Evolutionary conservation across 1,284 basidiomycete species (phyloP), one percentile per base, ranked within the genome.

Genomic region (Clitocybe nebularis): DNA sequence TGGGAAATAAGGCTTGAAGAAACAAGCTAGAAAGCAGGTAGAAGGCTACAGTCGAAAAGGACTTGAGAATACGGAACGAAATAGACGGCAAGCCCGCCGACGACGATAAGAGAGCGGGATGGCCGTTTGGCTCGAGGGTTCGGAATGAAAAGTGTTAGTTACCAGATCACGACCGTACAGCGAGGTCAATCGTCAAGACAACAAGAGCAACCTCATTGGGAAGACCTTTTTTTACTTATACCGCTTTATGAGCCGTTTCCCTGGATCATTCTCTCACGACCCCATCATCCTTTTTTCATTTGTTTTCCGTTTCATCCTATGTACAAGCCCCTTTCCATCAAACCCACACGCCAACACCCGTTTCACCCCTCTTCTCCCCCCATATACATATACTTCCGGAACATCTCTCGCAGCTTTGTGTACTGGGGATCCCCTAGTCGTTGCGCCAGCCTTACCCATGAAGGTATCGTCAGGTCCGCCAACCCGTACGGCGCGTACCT

Each of bases 401-500:
- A 92, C 55, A 64, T 61, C 59, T 68, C 69, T 67, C 88, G 81
- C 60, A 89, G 60, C 66, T 78, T 79, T 62, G 71, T 72, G 55
- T 81, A 69, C 54, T 64, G 62, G 34, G 67, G 64, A 47, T 69
- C 59, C 43, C 77, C 81, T 48, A 93, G 60, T 54, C 70, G 63
- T 50, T 79, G 75, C 46, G 77, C 91, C 36, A 94, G 70, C 54
- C 70, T 70, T 49, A 90, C 66, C 81, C 89, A 93, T 46, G 81
- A 81, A 45, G 72, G 67, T 29, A 95, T 80, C 44, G 91, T 95
- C 69, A 91, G 67, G 60, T 88, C 88, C 43, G 53, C 58, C 75
- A 90, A 67, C 52, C 58, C 66, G 65, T 85, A 94, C 46, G 84
- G 88, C 53, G 78, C 81, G 51, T 77, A 83, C 62, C 71, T 75